phyloP scores from a whole-genome alignment of 371 early-diverging fungal genomes.

The Mortierella sp. region DNA sequence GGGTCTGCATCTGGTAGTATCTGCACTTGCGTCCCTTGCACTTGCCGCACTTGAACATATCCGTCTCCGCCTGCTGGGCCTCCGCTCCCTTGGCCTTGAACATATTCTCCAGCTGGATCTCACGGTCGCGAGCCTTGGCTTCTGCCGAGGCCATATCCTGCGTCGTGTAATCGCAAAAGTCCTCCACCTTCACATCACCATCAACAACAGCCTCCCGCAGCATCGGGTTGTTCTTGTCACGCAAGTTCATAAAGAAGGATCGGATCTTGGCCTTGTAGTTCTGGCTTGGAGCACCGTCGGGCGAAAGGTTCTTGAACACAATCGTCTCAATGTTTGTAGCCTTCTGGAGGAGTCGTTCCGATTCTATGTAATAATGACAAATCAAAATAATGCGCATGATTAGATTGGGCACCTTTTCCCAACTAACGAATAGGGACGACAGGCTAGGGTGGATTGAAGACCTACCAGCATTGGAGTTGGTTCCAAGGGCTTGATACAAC shows the following conservation, averaged over 20 bases:
- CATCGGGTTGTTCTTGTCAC: slow-evolving; percentile 85
- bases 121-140: slow-evolving; percentile 77
- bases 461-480: slow-evolving; percentile 78
- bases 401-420: background rate
- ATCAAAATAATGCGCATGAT: background rate
- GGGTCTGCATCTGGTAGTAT: slow-evolving; percentile 98
- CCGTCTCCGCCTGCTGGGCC: slow-evolving; percentile 88
- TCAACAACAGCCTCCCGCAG: slow-evolving; percentile 80
- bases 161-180: slow-evolving; percentile 85
- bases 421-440: no score
- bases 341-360: slow-evolving; percentile 71
- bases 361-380: slow-evolving; percentile 58
- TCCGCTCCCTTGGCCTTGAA: slow-evolving; percentile 87
- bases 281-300: slow-evolving; percentile 60
- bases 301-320: slow-evolving; percentile 70
- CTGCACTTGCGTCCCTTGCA: slow-evolving; percentile 91
- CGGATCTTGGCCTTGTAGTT: slow-evolving; percentile 88
- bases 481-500: slow-evolving; percentile 84
- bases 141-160: slow-evolving; percentile 93
- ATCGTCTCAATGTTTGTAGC: slow-evolving; percentile 78
- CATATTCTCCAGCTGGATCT: slow-evolving; percentile 79
- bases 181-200: slow-evolving; percentile 73
- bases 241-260: slow-evolving; percentile 84
- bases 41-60: slow-evolving; percentile 95
- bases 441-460: background rate